Percentiles rank a stretch among this genome's conserved stretches.
These are phyloP conservation scores for Cladosporium austrohemisphaericum DNA, from an alignment of 2,329 filamentous ascomycete genomes.

Conservation along the genomic window DNA sequence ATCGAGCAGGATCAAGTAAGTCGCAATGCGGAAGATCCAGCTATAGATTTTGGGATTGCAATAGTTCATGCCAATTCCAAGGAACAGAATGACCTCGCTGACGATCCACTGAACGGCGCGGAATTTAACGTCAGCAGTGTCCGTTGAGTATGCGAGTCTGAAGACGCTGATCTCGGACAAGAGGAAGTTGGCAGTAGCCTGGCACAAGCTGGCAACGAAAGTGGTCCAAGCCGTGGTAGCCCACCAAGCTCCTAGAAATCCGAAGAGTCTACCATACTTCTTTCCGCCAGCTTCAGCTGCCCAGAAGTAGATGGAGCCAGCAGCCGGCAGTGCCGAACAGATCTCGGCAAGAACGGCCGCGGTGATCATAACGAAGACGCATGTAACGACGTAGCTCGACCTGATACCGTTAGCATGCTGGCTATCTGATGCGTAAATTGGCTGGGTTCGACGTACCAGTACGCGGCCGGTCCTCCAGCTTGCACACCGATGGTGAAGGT, in stretches of 20 bases:
- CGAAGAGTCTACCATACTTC: conserved; percentile 53
- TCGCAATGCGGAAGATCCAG: conserved; percentile 51
- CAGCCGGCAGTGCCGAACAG: conserved; percentile 57
- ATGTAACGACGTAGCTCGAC: conserved; percentile 59
- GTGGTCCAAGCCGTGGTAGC: conserved; percentile 60
- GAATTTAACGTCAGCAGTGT: conserved; percentile 53
- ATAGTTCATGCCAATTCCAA: conserved; percentile 39
- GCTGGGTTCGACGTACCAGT: conserved; percentile 45
- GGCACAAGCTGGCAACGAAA: conserved; percentile 35
- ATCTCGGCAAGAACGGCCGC: conserved; percentile 59
- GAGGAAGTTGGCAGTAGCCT: conserved; percentile 38
- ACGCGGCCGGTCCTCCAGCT: conserved; percentile 58
- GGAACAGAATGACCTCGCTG: conserved; percentile 42
- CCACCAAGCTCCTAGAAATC: conserved; percentile 63
- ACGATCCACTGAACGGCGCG: conserved; percentile 60
- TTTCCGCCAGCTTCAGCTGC: conserved; percentile 58
- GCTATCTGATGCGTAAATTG: too few species aligned
- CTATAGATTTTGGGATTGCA: conserved; percentile 42
- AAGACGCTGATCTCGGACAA: conserved; percentile 55
- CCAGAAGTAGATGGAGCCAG: conserved; percentile 60
- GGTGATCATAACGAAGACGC: conserved; percentile 59
- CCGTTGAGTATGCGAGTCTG: conserved; percentile 52
- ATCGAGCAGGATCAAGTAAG: conserved; percentile 52
- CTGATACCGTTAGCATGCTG: conserved; percentile 31
- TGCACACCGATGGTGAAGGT: conserved; percentile 62